These are phyloP conservation scores for Talaromyces sp. DNA, from an alignment of 2,329 filamentous ascomycete genomes.

Conservation along the genomic window DNA sequence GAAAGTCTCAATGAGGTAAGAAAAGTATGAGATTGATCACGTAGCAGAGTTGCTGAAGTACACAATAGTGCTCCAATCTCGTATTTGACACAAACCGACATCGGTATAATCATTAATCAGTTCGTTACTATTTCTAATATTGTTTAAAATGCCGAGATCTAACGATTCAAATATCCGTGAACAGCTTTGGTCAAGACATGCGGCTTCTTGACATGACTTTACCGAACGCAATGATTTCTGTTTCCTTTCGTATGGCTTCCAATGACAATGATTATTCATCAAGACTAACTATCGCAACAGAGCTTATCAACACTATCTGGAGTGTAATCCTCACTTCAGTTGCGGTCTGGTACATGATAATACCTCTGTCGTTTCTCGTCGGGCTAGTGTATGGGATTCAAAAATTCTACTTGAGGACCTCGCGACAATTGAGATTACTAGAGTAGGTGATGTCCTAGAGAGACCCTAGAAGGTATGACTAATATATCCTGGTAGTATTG, in stretches of 20 bases:
- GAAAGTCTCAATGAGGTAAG: not conserved
- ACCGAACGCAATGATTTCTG: constrained; percentile 21
- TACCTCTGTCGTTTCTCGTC: constrained; percentile 50
- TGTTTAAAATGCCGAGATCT: not conserved
- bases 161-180: constrained; percentile 17
- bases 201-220: constrained; percentile 44
- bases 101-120: constrained; percentile 32
- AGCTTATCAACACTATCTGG: constrained; percentile 3
- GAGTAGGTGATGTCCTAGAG: constrained; percentile 33
- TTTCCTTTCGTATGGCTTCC: not conserved
- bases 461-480: not conserved
- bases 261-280: not conserved
- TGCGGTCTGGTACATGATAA: constrained; percentile 44
- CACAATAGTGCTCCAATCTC: constrained; percentile 36
- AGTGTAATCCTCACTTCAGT: not conserved
- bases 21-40: not conserved
- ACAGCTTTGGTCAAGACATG: constrained; percentile 44
- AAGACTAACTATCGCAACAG: not conserved
- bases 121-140: not conserved
- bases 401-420: constrained; percentile 58
- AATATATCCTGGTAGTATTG: constrained; percentile 35
- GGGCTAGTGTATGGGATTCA: constrained; percentile 51
- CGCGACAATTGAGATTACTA: constrained; percentile 57
- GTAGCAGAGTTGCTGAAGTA: not conserved
- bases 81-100: constrained; percentile 42